Conservation (phyloP, 306 rosid genomes). For the Elaeagnus macrophylla region DNA sequence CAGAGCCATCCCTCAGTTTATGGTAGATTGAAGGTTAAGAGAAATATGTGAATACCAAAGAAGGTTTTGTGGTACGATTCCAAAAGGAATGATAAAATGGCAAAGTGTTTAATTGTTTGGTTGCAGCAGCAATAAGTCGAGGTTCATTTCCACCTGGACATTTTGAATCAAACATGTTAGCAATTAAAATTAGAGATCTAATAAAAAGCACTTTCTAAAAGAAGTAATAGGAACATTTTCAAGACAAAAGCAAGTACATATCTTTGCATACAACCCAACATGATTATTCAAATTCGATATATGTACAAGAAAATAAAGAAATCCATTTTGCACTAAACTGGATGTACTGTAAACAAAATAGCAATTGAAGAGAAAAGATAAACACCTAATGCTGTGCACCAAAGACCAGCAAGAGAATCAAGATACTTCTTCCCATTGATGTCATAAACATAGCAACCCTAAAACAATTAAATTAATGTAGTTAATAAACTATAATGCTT, state of each 20-base stretch:
- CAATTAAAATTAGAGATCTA: neutral
- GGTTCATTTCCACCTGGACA: constrained; percentile 81
- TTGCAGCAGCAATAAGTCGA: constrained; percentile 84
- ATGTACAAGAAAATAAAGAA: neutral
- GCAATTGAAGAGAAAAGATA: constrained; percentile 3
- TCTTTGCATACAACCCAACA: neutral
- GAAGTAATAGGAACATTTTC: neutral
- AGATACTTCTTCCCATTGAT: constrained; percentile 76
- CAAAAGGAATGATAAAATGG: constrained; percentile 99
- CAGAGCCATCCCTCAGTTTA: neutral
- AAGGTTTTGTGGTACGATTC: constrained; percentile 92
- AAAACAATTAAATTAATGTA: constrained; percentile 23
- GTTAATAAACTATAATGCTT: constrained; percentile 3
- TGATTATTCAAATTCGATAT: neutral
- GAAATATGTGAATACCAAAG: constrained; percentile 53
- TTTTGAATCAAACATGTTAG: neutral
- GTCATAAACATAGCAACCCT: constrained; percentile 95
- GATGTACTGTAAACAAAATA: constrained; percentile 1
- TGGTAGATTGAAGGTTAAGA: neutral
- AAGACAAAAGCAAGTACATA: neutral
- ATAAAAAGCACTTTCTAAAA: neutral
- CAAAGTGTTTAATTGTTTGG: constrained; percentile 65
- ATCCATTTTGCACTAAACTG: neutral
- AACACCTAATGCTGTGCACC: constrained; percentile 75
- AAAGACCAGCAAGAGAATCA: constrained; percentile 87